Percentiles rank a stretch among this genome's conserved stretches.
phyloP scores from a whole-genome alignment of 129 eudicot genomes.

The Pittosporum tobira region DNA sequence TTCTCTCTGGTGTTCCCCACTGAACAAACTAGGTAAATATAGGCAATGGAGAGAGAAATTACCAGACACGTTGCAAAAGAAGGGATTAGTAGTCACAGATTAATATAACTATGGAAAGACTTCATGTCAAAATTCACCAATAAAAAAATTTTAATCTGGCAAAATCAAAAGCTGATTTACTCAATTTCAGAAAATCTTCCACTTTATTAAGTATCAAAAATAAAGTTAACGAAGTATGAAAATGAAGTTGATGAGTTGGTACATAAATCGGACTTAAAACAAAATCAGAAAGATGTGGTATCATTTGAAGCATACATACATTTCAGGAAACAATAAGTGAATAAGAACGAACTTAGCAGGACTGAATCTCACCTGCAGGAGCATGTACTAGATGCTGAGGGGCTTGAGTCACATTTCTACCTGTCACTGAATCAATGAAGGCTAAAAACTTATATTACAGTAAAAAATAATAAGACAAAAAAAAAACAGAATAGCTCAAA shows the following conservation, averaged over 20 bases:
- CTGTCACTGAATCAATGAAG: slow-evolving; percentile 24
- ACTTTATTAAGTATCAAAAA: neutral
- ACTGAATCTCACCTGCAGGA: slow-evolving; percentile 31
- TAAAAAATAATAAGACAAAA: neutral
- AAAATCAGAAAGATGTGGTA: neutral
- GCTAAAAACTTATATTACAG: slow-evolving; percentile 12
- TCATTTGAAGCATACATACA: neutral
- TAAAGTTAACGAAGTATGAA: neutral
- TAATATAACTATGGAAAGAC: too few relatives aligned
- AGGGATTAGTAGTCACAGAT: too few relatives aligned
- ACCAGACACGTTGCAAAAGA: too few relatives aligned
- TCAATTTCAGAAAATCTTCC: neutral
- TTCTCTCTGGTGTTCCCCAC: too few relatives aligned
- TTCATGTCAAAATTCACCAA: too few relatives aligned
- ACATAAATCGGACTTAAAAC: neutral
- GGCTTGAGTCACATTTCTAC: slow-evolving; percentile 38
- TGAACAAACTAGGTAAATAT: too few relatives aligned
- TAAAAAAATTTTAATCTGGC: too few relatives aligned
- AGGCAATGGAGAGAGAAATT: too few relatives aligned
- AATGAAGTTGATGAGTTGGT: neutral
- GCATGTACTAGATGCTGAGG: slow-evolving; percentile 41
- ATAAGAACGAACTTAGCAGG: neutral
- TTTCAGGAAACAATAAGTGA: neutral
- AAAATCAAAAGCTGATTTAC: too few relatives aligned
- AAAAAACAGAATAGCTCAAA: slow-evolving; percentile 5